A percentile compares a stretch with the other conserved stretches of the same genome.
Evolutionary conservation across 805 yeast genomes (phyloP).

Genomic region (Sugiyamaella lignohabitans): DNA sequence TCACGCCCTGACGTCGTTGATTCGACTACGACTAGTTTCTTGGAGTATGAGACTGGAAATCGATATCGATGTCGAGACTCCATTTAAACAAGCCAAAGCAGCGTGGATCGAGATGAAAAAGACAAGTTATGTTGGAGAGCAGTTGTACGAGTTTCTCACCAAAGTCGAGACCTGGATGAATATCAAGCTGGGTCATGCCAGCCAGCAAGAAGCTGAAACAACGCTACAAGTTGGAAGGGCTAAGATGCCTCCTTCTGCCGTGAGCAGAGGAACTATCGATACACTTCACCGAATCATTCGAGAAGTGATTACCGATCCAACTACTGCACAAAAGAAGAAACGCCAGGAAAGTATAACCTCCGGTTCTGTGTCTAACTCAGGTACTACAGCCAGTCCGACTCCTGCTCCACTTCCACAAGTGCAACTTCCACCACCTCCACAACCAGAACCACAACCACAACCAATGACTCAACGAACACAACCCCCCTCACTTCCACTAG

Average conservation of each 20-base stretch:
- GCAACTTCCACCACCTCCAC: neutral
- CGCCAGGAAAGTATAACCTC: neutral
- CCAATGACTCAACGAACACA: neutral
- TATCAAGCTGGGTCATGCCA: neutral
- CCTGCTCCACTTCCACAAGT: neutral
- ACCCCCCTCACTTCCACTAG: neutral
- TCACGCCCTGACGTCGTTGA: conserved; percentile 17
- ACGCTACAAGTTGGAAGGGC: neutral
- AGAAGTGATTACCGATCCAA: conserved; percentile 4
- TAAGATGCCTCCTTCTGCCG: too few species aligned
- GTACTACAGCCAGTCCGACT: neutral
- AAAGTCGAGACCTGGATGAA: conserved; percentile 13
- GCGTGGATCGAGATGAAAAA: conserved; percentile 23
- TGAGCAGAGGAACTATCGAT: neutral
- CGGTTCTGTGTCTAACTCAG: neutral
- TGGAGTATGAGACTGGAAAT: conserved; percentile 18
- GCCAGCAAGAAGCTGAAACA: neutral
- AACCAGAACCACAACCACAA: neutral
- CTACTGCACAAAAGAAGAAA: neutral
- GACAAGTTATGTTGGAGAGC: conserved; percentile 1
- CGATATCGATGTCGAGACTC: conserved; percentile 26
- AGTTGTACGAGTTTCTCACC: conserved; percentile 1
- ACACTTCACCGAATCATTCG: conserved; percentile 8
- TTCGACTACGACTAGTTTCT: conserved; percentile 14
- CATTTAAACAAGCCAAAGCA: conserved; percentile 18